Base-by-base conservation (phyloP, 1,284 basidiomycete genomes). In the Ceratobasidium sp. region DNA sequence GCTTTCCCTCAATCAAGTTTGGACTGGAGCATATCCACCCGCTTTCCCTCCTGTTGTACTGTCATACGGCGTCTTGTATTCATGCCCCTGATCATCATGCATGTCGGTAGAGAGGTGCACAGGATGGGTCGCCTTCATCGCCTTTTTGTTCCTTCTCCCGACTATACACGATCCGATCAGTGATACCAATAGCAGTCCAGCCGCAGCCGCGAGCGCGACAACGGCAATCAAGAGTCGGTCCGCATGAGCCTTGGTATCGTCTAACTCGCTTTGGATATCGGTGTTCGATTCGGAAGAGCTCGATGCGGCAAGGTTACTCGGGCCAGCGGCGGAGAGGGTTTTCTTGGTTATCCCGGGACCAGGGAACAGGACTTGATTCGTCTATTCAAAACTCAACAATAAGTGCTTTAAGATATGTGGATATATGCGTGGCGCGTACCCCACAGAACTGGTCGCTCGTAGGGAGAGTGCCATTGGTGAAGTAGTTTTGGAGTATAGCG, bases 361-460 rank as follows among this genome's bases (percentile, higher is more conserved):
- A 16, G 61, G 61, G 61, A 64, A 64, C 2, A 64, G 30, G 1
- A 64, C 26, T 34, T 64, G 61, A 18, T 64, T 52, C n/a, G 61
- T 64, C 61, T 64, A 21, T 32, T 39, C 9, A 26, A 26, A 28
- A 14, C 3, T 36, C 12, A n/a, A n/a, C n/a, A 16, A 36, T 36
- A 21, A 36, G 36, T 39, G 14, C 23, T 16, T 16, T 16, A 55
- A 16, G 8, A 36, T 39, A n/a, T 18, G 5, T 36, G 28, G 3
- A 4, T 4, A 6, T 12, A 45, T n/a, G 43, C 9, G 18, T 45
- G 18, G 43, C 23, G 45, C 52, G 26, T n/a, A 69, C 64, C 8
- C 52, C 52, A 46, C 64, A 69, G 39, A 69, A 69, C 18, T 43
- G 18, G 23, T 55, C 64, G 4, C n/a, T 10, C 26, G 30, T 39